phyloP scores from a whole-genome alignment of 2,329 filamentous ascomycete species.

The Penicillium expansum region DNA sequence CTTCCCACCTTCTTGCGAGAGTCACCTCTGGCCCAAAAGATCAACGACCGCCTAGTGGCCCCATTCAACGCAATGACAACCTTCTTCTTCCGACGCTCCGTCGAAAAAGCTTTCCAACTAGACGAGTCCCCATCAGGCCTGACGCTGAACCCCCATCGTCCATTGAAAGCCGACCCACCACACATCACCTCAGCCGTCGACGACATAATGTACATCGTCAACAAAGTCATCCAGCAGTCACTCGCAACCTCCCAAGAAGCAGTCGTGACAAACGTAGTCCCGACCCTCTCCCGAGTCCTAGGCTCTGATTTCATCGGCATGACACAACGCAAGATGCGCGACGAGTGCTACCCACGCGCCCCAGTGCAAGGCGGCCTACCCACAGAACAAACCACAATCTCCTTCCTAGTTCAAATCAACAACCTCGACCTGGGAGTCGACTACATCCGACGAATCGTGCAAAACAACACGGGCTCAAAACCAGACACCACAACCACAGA shows the following conservation, averaged over 20 bases:
- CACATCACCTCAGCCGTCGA: conserved; percentile 95
- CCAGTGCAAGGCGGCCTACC: conserved; percentile 75
- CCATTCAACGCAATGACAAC: conserved; percentile 92
- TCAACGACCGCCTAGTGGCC: conserved; percentile 67
- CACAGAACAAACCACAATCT: conserved; percentile 81
- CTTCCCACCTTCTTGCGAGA: conserved; percentile 73
- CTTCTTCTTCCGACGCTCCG: conserved; percentile 93
- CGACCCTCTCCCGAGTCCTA: conserved; percentile 75
- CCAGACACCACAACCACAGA: conserved; percentile 17
- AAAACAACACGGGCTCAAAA: conserved; percentile 56
- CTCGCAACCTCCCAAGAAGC: conserved; percentile 80
- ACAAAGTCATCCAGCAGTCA: conserved; percentile 81
- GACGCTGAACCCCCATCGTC: conserved; percentile 69
- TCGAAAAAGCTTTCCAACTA: conserved; percentile 96
- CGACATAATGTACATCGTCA: conserved; percentile 99
- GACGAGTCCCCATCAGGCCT: conserved; percentile 83
- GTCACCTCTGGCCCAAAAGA: conserved; percentile 77
- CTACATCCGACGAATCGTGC: conserved; percentile 84
- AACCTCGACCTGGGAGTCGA: conserved; percentile 90
- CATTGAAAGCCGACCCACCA: conserved; percentile 73
- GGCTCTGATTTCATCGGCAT: conserved; percentile 91
- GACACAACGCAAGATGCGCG: conserved; percentile 96
- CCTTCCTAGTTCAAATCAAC: conserved; percentile 92
- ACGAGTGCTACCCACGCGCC: conserved; percentile 86
- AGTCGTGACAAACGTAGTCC: conserved; percentile 73